Evolutionary conservation across 192 early-diverging fungal species (phyloP).

Genomic region (Polychytrium aggregatum): DNA sequence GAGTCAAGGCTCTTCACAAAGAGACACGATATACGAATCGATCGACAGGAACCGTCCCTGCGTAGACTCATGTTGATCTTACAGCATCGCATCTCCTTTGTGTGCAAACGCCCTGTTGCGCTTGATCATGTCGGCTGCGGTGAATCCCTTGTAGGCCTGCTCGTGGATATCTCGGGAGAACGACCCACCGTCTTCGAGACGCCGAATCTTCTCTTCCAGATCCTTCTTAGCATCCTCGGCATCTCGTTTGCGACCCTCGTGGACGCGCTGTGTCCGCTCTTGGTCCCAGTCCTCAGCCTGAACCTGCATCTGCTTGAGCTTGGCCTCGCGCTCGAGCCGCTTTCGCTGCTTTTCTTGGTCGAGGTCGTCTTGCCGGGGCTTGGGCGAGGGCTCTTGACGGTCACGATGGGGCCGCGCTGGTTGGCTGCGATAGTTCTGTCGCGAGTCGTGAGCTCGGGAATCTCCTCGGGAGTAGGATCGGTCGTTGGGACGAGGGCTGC

Average conservation of each 20-base stretch:
- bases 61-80: too few relatives aligned
- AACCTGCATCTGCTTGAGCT: slow-evolving; percentile 23
- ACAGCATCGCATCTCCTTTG: too few relatives aligned
- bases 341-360: neutral
- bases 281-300: slow-evolving; percentile 22
- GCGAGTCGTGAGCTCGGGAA: neutral
- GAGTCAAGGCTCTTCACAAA: too few relatives aligned
- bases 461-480: neutral
- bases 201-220: slow-evolving; percentile 10
- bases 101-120: slow-evolving; percentile 29
- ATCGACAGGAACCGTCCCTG: too few relatives aligned
- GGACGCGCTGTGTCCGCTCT: slow-evolving; percentile 12
- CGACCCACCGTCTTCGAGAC: slow-evolving; percentile 5
- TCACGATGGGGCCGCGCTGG: neutral
- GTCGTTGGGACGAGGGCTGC: too few relatives aligned
- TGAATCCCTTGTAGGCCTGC: too few relatives aligned
- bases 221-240: slow-evolving; percentile 19
- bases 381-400: neutral
- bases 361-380: slow-evolving; percentile 1
- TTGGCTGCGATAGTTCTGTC: neutral
- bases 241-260: slow-evolving; percentile 10
- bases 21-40: too few relatives aligned
- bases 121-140: slow-evolving; percentile 24
- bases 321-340: neutral
- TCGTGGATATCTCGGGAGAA: neutral